These are phyloP conservation scores for Secale cereale DNA, from an alignment of 176 grass and related monocot genomes.

Conservation along the genomic window DNA sequence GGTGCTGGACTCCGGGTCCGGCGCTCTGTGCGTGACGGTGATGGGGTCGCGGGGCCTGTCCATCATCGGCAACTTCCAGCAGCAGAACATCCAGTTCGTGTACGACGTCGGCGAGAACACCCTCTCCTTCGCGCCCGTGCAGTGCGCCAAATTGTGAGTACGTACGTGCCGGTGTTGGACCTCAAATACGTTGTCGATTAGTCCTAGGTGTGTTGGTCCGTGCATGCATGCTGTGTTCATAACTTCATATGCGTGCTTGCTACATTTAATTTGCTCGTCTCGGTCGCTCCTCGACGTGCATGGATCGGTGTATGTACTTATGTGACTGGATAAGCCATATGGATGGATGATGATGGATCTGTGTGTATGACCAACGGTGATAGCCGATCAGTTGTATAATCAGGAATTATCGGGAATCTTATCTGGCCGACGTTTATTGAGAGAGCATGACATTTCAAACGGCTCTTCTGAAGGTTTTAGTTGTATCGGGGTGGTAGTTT, in stretches of 20 bases:
- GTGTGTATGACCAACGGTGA: too few relatives aligned
- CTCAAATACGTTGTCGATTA: neutral
- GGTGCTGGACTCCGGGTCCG: slow-evolving; percentile 36
- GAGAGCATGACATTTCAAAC: too few relatives aligned
- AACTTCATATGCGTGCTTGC: neutral
- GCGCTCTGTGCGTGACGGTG: slow-evolving; percentile 65
- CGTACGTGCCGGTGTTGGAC: neutral
- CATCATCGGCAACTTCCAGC: slow-evolving; percentile 84
- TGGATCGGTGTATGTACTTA: too few relatives aligned
- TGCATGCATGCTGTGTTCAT: neutral
- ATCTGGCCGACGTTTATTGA: too few relatives aligned
- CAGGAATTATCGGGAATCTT: too few relatives aligned
- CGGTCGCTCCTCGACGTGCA: too few relatives aligned
- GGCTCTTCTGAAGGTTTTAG: too few relatives aligned
- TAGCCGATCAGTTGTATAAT: too few relatives aligned
- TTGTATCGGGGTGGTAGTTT: too few relatives aligned
- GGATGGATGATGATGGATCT: too few relatives aligned
- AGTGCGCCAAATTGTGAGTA: slow-evolving; percentile 54
- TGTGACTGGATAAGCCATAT: too few relatives aligned
- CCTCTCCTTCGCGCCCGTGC: slow-evolving; percentile 62
- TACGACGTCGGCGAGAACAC: slow-evolving; percentile 55
- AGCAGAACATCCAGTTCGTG: slow-evolving; percentile 86
- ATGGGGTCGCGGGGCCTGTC: slow-evolving; percentile 39
- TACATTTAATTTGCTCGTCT: neutral
- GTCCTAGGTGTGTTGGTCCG: neutral